These are phyloP conservation scores for Urochloa ruziziensis DNA, from an alignment of 176 grass and related monocot genomes.

Conservation along the genomic window DNA sequence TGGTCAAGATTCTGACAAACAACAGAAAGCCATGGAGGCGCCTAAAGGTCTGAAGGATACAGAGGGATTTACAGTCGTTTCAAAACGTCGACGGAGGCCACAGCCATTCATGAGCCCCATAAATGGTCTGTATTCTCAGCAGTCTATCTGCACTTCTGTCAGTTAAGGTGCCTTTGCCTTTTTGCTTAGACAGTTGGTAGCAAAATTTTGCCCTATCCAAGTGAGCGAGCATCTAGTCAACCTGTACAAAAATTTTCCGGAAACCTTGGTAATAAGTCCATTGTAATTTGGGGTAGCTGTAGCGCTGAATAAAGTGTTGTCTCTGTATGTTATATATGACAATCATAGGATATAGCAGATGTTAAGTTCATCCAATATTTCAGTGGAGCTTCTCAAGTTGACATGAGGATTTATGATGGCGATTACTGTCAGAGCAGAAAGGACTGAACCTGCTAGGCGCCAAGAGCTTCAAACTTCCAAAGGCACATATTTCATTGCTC, in stretches of 20 bases:
- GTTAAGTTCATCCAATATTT: not conserved
- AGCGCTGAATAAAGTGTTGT: conserved; percentile 38
- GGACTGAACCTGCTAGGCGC: not conserved
- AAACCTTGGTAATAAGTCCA: conserved; percentile 13
- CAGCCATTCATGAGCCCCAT: conserved; percentile 65
- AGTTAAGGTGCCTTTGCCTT: conserved; percentile 40
- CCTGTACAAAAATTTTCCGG: conserved; percentile 43
- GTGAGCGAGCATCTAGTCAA: conserved; percentile 28
- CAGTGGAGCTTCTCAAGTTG: not conserved
- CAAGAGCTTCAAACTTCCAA: not conserved
- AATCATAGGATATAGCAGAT: conserved; percentile 24
- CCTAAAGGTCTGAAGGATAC: conserved; percentile 59
- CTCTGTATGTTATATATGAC: conserved; percentile 6
- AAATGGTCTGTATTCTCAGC: conserved; percentile 69
- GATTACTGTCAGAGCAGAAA: not conserved
- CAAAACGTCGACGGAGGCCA: conserved; percentile 76
- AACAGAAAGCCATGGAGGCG: conserved; percentile 6
- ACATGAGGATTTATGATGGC: not conserved
- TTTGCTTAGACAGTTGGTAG: conserved; percentile 38
- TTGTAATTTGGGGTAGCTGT: conserved; percentile 23
- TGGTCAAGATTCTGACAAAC: conserved; percentile 35
- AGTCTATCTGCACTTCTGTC: conserved; percentile 82
- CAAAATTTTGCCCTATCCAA: conserved; percentile 34
- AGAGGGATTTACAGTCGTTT: conserved; percentile 85
- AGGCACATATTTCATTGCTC: not conserved